A percentile compares a stretch with the other conserved stretches of the same genome.
phyloP scores from a whole-genome alignment of 2,329 filamentous ascomycete species.

The Coniochaeta pulveracea region DNA sequence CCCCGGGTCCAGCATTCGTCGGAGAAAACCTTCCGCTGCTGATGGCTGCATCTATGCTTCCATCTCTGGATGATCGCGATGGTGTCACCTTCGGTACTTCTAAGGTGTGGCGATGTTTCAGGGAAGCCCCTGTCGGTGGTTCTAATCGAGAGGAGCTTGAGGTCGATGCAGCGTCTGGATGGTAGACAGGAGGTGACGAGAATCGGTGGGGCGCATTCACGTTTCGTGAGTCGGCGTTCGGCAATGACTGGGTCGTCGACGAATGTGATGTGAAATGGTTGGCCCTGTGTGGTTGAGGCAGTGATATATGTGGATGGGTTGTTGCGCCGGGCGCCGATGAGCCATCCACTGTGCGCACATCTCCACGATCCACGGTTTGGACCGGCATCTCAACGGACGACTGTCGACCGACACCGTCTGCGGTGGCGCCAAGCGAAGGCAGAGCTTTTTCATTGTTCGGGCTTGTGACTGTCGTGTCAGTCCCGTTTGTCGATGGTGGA shows the following conservation, averaged over 20 bases:
- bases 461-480: constrained; percentile 15
- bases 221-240: constrained; percentile 12
- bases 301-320: constrained; percentile 6
- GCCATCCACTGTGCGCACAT: constrained; percentile 15
- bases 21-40: constrained; percentile 77
- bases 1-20: constrained; percentile 38
- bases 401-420: constrained; percentile 18
- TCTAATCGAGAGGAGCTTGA: constrained; percentile 34
- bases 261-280: no score
- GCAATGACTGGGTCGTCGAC: no score
- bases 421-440: constrained; percentile 21
- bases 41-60: constrained; percentile 50
- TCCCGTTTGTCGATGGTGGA: constrained; percentile 8
- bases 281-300: no score
- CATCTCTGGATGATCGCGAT: constrained; percentile 62
- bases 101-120: constrained; percentile 78
- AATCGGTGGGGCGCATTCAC: constrained; percentile 39
- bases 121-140: constrained; percentile 41
- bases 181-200: constrained; percentile 52
- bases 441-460: constrained; percentile 20
- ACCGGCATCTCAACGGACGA: constrained; percentile 19
- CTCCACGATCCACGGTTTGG: constrained; percentile 16
- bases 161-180: constrained; percentile 26
- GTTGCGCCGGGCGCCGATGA: constrained; percentile 9
- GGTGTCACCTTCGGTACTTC: constrained; percentile 66